Evolutionary conservation across 306 rosid genomes (phyloP).

Genomic region (Castanopsis chinensis): DNA sequence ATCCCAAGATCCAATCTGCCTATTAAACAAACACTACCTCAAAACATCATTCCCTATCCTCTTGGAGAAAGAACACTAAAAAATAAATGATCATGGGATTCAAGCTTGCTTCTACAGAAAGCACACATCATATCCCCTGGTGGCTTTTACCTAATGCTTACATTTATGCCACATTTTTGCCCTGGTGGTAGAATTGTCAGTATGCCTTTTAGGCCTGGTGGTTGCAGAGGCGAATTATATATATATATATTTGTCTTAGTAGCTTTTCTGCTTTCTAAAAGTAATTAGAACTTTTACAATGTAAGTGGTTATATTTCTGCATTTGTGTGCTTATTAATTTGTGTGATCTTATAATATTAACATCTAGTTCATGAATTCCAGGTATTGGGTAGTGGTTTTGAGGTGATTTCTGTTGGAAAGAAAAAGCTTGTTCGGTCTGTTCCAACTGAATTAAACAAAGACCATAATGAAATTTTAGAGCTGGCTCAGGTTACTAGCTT

Average conservation of each 20-base stretch:
- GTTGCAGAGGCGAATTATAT: not conserved
- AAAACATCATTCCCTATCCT: too few species aligned
- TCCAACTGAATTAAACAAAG: conserved; percentile 97
- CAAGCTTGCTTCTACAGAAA: too few species aligned
- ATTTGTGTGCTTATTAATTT: conserved; percentile 10
- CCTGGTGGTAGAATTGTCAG: not conserved
- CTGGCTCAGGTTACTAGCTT: conserved; percentile 79
- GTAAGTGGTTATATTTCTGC: not conserved
- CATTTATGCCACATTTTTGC: not conserved
- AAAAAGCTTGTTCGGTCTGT: conserved; percentile 94
- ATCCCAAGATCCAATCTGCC: too few species aligned
- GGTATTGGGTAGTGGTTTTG: conserved; percentile 92
- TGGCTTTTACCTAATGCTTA: not conserved
- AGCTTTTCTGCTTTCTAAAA: not conserved
- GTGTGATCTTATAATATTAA: conserved; percentile 15
- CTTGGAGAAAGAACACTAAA: too few species aligned
- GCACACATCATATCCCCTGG: too few species aligned
- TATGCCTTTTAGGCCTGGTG: not conserved
- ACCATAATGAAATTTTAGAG: conserved; percentile 94
- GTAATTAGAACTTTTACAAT: not conserved
- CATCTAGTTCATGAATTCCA: conserved; percentile 35
- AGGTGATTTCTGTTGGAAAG: conserved; percentile 92
- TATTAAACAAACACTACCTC: too few species aligned
- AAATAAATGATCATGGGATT: too few species aligned
- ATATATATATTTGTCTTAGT: not conserved